Conservation (phyloP, 345 rosid genomes). For the Populus tremula region DNA sequence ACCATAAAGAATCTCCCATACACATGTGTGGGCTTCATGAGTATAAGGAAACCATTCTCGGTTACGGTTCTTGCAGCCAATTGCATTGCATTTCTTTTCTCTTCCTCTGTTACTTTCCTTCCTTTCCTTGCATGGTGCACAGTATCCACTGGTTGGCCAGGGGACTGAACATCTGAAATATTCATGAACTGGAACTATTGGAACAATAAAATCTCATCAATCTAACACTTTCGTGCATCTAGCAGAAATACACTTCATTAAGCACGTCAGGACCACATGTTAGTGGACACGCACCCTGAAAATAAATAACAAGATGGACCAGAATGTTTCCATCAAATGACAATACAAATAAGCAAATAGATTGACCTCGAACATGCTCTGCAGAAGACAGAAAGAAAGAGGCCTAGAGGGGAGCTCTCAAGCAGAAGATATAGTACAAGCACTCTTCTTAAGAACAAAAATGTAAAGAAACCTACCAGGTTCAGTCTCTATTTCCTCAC, state of each 20-base stretch:
- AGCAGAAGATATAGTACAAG: background rate
- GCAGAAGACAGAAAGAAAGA: background rate
- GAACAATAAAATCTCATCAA: background rate
- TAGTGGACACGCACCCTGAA: background rate
- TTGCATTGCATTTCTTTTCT: constrained; percentile 26
- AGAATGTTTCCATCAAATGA: background rate
- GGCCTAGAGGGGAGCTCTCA: background rate
- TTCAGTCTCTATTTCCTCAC: constrained; percentile 22
- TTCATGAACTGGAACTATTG: background rate
- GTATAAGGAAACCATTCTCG: constrained; percentile 32
- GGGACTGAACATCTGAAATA: background rate
- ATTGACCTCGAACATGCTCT: background rate
- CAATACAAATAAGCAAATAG: background rate
- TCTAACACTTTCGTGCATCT: background rate
- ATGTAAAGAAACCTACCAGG: constrained; percentile 26
- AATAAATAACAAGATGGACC: constrained; percentile 4
- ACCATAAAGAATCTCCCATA: constrained; percentile 42
- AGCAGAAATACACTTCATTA: background rate
- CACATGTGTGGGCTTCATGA: constrained; percentile 48
- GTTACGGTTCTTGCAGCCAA: constrained; percentile 32
- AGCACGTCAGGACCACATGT: background rate
- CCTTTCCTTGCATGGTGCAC: constrained; percentile 19
- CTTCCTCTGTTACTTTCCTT: constrained; percentile 32
- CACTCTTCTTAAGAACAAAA: background rate
- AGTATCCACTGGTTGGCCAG: background rate